Percentiles rank a stretch among this genome's conserved stretches.
phyloP scores from a whole-genome alignment of 495 filamentous ascomycete genomes.

The Platismatia glauca region DNA sequence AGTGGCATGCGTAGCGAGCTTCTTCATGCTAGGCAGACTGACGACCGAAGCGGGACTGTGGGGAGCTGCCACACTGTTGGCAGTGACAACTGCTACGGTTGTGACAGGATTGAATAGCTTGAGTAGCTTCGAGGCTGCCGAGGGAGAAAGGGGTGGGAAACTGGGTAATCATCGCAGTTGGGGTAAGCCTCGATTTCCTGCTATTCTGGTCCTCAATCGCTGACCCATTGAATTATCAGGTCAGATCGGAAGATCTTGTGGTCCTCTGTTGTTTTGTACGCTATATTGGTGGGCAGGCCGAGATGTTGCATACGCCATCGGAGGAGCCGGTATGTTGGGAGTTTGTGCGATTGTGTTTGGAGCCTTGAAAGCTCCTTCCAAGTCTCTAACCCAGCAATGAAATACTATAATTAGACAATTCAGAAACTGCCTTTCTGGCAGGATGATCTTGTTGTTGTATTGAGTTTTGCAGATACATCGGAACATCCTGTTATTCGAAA shows the following conservation, averaged over 20 bases:
- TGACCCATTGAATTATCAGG: constrained; percentile 35
- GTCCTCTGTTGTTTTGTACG: constrained; percentile 85
- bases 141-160: constrained; percentile 73
- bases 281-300: constrained; percentile 98
- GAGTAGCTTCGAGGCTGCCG: constrained; percentile 76
- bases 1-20: constrained; percentile 63
- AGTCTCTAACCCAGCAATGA: neutral
- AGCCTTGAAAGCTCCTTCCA: constrained; percentile 44
- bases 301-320: constrained; percentile 72
- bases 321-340: constrained; percentile 66
- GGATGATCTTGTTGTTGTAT: neutral
- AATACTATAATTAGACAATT: neutral
- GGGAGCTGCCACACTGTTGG: constrained; percentile 68
- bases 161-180: constrained; percentile 77
- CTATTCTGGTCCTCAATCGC: neutral
- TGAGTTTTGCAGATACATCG: neutral
- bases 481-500: neutral
- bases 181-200: constrained; percentile 34
- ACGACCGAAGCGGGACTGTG: constrained; percentile 61
- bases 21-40: constrained; percentile 68
- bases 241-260: constrained; percentile 77
- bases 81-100: constrained; percentile 84
- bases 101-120: constrained; percentile 90
- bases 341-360: constrained; percentile 65
- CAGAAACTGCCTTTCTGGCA: neutral